Percentiles rank a stretch among this genome's conserved stretches.
These are phyloP conservation scores for Penicillium flavigenum DNA, from an alignment of 495 filamentous ascomycete genomes.

Conservation along the genomic window DNA sequence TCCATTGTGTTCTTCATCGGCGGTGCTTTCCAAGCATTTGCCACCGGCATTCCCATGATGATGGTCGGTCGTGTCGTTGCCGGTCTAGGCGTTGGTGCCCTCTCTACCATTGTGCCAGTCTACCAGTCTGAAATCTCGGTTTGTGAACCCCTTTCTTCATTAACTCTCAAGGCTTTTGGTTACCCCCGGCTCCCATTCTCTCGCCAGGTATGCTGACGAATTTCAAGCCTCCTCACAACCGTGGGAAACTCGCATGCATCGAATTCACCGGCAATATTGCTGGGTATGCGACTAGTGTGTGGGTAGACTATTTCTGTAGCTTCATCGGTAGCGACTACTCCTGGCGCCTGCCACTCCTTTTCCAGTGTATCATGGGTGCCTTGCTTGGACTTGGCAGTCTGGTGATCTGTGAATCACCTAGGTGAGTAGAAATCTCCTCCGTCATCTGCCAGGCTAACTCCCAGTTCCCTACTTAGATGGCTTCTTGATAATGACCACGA, in stretches of 20 bases:
- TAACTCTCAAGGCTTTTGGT: neutral
- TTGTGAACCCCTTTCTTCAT: constrained; percentile 12
- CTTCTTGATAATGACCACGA: constrained; percentile 96
- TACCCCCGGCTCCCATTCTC: neutral
- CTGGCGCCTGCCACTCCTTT: constrained; percentile 86
- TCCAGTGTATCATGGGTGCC: constrained; percentile 92
- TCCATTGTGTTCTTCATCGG: constrained; percentile 90
- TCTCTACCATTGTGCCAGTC: constrained; percentile 96
- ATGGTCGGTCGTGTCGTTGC: constrained; percentile 86
- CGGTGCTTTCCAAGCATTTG: constrained; percentile 80
- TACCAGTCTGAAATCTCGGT: constrained; percentile 92
- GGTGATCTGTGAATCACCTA: constrained; percentile 93
- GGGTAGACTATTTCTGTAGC: constrained; percentile 97
- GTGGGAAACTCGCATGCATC: constrained; percentile 93
- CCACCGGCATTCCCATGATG: constrained; percentile 86
- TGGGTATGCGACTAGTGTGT: constrained; percentile 93
- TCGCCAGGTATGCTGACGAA: constrained; percentile 14
- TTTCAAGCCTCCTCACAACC: constrained; percentile 78
- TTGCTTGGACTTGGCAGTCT: constrained; percentile 81
- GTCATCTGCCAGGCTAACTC: neutral
- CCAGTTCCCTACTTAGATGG: constrained; percentile 61
- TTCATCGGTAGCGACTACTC: constrained; percentile 82
- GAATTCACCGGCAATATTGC: constrained; percentile 97
- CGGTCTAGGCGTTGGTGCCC: constrained; percentile 87
- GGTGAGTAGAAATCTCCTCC: constrained; percentile 51